Conservation (phyloP, 305 asterid species). For the Euphrasia arctica region DNA sequence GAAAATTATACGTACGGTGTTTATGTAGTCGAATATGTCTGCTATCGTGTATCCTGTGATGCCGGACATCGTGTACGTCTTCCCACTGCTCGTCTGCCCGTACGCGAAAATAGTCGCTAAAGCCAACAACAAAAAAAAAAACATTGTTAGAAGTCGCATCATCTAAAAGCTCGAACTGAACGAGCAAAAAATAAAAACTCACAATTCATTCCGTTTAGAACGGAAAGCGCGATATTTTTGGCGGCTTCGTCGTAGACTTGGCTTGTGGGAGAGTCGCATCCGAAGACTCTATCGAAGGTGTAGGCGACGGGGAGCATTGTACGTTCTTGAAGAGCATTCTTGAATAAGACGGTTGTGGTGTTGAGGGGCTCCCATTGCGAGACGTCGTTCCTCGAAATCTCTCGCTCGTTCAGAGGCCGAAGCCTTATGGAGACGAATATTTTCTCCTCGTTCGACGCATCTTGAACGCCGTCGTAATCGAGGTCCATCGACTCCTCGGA, state of each 20-base stretch:
- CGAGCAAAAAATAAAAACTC: constrained; percentile 25
- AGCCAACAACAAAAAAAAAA: background rate
- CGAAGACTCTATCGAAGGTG: constrained; percentile 81
- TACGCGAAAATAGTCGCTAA: constrained; percentile 91
- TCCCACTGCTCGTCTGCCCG: constrained; percentile 99
- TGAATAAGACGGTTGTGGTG: constrained; percentile 66
- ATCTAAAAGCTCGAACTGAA: too few relatives aligned
- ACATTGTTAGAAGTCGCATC: too few relatives aligned
- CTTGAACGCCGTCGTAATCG: constrained; percentile 37
- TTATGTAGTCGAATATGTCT: constrained; percentile 69
- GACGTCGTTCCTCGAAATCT: constrained; percentile 46
- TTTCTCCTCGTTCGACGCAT: constrained; percentile 46
- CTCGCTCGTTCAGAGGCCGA: constrained; percentile 82
- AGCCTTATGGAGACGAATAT: constrained; percentile 77
- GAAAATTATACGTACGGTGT: constrained; percentile 33
- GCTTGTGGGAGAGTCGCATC: constrained; percentile 52
- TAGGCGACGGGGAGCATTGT: constrained; percentile 64
- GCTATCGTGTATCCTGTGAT: constrained; percentile 59
- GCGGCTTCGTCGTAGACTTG: constrained; percentile 89
- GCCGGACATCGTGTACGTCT: constrained; percentile 90
- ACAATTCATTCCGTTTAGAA: constrained; percentile 88
- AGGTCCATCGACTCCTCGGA: constrained; percentile 39
- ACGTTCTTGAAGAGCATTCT: constrained; percentile 60
- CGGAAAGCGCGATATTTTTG: constrained; percentile 77
- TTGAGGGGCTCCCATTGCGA: constrained; percentile 92